Percentiles rank a stretch among this genome's conserved stretches.
Conservation (phyloP, 306 rosid species). For the Prunus dulcis region DNA sequence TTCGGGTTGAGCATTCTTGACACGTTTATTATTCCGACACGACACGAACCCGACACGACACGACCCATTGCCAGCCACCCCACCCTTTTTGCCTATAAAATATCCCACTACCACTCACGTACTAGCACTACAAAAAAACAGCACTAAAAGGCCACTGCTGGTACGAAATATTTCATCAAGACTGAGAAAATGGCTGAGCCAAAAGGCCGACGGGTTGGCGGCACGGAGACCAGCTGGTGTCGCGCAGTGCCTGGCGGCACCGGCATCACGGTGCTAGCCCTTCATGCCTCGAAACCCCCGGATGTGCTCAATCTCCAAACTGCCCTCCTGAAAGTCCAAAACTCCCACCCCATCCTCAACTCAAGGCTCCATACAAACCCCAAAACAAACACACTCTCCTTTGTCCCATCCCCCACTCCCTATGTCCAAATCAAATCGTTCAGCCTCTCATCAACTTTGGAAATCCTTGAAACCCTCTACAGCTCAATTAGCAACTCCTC, state of each 20-base stretch:
- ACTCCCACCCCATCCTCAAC: constrained; percentile 55
- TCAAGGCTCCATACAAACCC: constrained; percentile 34
- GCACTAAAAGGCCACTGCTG: too few relatives aligned
- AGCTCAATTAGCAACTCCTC: neutral
- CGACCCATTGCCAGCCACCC: too few relatives aligned
- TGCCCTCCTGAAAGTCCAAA: constrained; percentile 44
- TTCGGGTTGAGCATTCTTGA: too few relatives aligned
- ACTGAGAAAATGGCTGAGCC: neutral
- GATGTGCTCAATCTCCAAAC: constrained; percentile 26
- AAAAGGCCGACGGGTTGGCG: constrained; percentile 31
- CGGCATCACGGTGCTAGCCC: constrained; percentile 47
- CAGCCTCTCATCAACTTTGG: constrained; percentile 3
- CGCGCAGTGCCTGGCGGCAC: constrained; percentile 52
- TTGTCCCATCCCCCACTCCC: constrained; percentile 32
- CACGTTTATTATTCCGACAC: too few relatives aligned
- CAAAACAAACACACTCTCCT: constrained; percentile 19
- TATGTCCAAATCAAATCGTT: constrained; percentile 24
- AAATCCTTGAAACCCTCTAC: constrained; percentile 3
- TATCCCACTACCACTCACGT: neutral
- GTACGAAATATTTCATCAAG: too few relatives aligned
- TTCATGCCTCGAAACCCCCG: constrained; percentile 29
- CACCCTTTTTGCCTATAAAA: neutral
- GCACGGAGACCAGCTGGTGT: constrained; percentile 53
- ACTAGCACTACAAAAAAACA: too few relatives aligned
- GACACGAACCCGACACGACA: too few relatives aligned